Evolutionary conservation across 2,329 filamentous ascomycete genomes (phyloP).

Genomic region (Arthrobotrys sphaeroides): DNA sequence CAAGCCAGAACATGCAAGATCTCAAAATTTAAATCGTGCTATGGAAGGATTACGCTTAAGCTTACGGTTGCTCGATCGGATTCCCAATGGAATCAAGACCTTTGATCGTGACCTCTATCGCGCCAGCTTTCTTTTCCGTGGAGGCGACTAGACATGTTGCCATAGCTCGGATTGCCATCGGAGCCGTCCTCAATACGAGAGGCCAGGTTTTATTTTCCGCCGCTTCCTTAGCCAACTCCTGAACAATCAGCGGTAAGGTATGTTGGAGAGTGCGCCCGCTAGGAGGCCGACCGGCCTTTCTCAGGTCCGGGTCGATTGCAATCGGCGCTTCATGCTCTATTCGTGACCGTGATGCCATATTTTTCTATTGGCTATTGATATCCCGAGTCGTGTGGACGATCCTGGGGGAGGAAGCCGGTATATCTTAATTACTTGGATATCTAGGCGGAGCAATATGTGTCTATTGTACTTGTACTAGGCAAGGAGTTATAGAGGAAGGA

Average conservation of each 20-base stretch:
- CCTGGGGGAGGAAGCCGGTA: too few relatives aligned
- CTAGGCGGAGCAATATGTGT: too few relatives aligned
- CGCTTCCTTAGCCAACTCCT: neutral
- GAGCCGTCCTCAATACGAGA: neutral
- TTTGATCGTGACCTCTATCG: neutral
- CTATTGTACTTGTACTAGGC: too few relatives aligned
- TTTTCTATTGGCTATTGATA: too few relatives aligned
- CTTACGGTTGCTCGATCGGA: neutral
- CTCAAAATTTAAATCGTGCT: too few relatives aligned
- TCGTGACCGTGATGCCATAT: too few relatives aligned
- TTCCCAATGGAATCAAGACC: neutral
- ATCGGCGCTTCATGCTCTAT: neutral
- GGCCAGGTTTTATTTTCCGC: neutral
- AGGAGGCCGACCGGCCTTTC: too few relatives aligned
- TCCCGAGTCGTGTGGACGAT: too few relatives aligned
- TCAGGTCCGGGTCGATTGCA: too few relatives aligned
- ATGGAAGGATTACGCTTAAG: neutral
- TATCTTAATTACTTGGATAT: too few relatives aligned
- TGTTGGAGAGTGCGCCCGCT: neutral
- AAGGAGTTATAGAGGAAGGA: too few relatives aligned
- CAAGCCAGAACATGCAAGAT: too few relatives aligned
- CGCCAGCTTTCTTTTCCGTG: neutral
- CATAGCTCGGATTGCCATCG: neutral
- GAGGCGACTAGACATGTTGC: conserved; percentile 1
- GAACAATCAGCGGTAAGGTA: neutral